These are phyloP conservation scores for Fusarium tanahbumbuense DNA, from an alignment of 2,329 filamentous ascomycete genomes.

Conservation along the genomic window DNA sequence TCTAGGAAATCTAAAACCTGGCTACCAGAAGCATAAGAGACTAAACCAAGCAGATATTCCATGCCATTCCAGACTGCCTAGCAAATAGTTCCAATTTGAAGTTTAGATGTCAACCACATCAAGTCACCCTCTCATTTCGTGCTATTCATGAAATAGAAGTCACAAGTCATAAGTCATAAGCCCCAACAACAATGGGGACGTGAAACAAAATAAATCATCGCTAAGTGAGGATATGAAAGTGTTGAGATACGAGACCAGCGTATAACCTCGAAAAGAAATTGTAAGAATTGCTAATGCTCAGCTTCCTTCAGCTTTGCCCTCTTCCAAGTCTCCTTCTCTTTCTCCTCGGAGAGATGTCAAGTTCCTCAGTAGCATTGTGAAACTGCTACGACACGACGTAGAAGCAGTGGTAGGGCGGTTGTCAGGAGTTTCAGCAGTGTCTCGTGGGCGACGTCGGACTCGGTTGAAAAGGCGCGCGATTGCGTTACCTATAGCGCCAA, in stretches of 20 bases:
- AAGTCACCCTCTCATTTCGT: neutral
- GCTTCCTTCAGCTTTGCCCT: neutral
- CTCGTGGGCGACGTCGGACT: slow-evolving; percentile 20
- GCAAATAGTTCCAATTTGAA: neutral
- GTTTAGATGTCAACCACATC: neutral
- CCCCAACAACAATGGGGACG: neutral
- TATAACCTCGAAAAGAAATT: neutral
- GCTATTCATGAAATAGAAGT: neutral
- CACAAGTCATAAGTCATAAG: slow-evolving; percentile 19
- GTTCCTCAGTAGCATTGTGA: slow-evolving; percentile 8
- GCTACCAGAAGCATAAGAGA: neutral
- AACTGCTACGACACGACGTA: slow-evolving; percentile 12
- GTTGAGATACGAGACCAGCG: slow-evolving; percentile 1
- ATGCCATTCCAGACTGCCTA: neutral
- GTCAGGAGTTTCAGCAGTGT: slow-evolving; percentile 36
- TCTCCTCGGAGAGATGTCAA: slow-evolving; percentile 23
- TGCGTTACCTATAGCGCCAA: slow-evolving; percentile 18
- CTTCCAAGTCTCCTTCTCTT: slow-evolving; percentile 22
- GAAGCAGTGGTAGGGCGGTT: slow-evolving; percentile 31
- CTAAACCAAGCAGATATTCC: neutral
- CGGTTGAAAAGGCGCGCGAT: slow-evolving; percentile 10
- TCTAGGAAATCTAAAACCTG: neutral
- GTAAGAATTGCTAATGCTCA: slow-evolving; percentile 15
- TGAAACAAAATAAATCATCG: neutral
- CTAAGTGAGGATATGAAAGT: neutral